Evolutionary conservation across 2,329 filamentous ascomycete species (phyloP).

Genomic region (Colletotrichum sp.): DNA sequence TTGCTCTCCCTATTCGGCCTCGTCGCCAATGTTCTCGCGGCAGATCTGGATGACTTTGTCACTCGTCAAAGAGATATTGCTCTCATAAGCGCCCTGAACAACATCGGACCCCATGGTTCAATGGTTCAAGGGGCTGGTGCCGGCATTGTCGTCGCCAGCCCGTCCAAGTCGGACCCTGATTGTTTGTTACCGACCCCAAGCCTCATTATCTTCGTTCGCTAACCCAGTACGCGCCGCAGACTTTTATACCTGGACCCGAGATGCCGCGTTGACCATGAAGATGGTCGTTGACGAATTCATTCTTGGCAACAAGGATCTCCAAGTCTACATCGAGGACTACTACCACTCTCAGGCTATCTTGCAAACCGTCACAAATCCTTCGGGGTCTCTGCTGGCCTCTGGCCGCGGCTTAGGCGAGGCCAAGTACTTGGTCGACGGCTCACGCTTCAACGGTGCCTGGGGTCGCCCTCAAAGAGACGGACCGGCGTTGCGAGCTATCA

Average conservation of each 20-base stretch:
- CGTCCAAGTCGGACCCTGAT: constrained; percentile 56
- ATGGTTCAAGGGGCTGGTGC: constrained; percentile 50
- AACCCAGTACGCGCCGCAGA: constrained; percentile 41
- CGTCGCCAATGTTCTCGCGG: not conserved
- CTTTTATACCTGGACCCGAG: constrained; percentile 63
- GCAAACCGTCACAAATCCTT: constrained; percentile 58
- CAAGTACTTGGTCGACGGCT: constrained; percentile 58
- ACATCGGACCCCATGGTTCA: constrained; percentile 58
- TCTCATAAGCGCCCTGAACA: constrained; percentile 57
- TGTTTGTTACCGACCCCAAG: constrained; percentile 42
- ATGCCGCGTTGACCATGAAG: constrained; percentile 59
- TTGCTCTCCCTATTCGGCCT: not conserved
- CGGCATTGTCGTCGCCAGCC: constrained; percentile 61
- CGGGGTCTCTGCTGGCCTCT: constrained; percentile 48
- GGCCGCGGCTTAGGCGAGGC: constrained; percentile 58
- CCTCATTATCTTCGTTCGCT: not conserved
- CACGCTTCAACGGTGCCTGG: constrained; percentile 57
- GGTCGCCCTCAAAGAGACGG: constrained; percentile 66
- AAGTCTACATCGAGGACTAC: constrained; percentile 55
- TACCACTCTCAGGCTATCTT: constrained; percentile 56
- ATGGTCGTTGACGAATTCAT: constrained; percentile 57
- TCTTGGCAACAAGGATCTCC: constrained; percentile 48
- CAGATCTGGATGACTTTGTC: constrained; percentile 38
- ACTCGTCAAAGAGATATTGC: constrained; percentile 50
- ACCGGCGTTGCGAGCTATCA: constrained; percentile 62